Percentiles rank a stretch among this genome's conserved stretches.
These are phyloP conservation scores for Pisolithus marmoratus DNA, from an alignment of 768 basidiomycete species.

Conservation along the genomic window DNA sequence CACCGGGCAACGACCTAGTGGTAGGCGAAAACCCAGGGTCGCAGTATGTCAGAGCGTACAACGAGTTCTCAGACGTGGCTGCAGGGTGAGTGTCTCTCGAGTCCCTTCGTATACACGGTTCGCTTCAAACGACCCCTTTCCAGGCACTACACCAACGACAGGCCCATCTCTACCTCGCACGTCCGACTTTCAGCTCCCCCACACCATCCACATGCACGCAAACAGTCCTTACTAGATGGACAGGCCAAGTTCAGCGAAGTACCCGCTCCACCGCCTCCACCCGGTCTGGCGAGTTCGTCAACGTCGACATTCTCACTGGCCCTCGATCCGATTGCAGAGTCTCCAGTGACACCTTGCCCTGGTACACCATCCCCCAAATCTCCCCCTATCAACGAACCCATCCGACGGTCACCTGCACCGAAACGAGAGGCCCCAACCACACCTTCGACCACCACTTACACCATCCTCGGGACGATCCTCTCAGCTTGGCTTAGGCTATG, in stretches of 20 bases:
- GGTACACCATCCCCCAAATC: slow-evolving; percentile 30
- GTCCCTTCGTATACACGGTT: background rate
- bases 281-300: slow-evolving; percentile 33
- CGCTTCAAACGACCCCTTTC: background rate
- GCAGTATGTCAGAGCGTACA: slow-evolving; percentile 27
- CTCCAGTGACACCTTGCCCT: slow-evolving; percentile 32
- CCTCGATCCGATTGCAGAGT: slow-evolving; percentile 45
- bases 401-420: slow-evolving; percentile 10
- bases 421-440: slow-evolving; percentile 30
- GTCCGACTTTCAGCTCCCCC: slow-evolving; percentile 44
- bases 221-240: slow-evolving; percentile 60
- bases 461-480: slow-evolving; percentile 30
- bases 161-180: slow-evolving; percentile 39
- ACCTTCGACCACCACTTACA: slow-evolving; percentile 22
- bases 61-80: slow-evolving; percentile 19
- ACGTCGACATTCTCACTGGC: slow-evolving; percentile 43
- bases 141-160: background rate
- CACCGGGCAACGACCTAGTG: slow-evolving; percentile 42
- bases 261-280: slow-evolving; percentile 8
- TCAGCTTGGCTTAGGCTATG: slow-evolving; percentile 45
- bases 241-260: slow-evolving; percentile 30
- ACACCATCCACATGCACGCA: slow-evolving; percentile 74
- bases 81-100: slow-evolving; percentile 1
- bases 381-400: slow-evolving; percentile 24
- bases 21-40: slow-evolving; percentile 11